Evolutionary conservation across 345 rosid species (phyloP).

Genomic region (Lagerstroemia speciosa): DNA sequence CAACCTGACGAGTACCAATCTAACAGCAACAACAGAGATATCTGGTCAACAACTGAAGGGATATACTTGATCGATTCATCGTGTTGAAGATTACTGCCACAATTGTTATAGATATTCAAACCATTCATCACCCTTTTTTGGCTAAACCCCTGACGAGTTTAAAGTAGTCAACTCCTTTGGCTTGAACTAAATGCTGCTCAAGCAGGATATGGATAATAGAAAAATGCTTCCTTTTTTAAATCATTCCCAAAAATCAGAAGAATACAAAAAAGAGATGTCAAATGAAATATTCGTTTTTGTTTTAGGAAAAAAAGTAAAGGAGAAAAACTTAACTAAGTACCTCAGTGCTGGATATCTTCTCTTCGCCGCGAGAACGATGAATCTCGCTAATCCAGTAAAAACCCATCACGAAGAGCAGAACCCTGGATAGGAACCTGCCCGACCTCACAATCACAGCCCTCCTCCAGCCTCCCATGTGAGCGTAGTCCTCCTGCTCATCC

Average conservation of each 20-base stretch:
- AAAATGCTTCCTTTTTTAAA: not conserved
- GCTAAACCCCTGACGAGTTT: too few species aligned
- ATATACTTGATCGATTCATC: not conserved
- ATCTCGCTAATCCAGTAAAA: constrained; percentile 78
- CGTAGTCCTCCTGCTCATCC: constrained; percentile 82
- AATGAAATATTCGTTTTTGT: too few species aligned
- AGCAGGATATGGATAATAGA: not conserved
- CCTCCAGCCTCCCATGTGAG: constrained; percentile 93
- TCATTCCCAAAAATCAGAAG: not conserved
- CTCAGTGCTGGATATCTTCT: constrained; percentile 23
- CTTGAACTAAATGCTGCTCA: not conserved
- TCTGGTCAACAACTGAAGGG: not conserved
- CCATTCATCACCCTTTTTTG: not conserved
- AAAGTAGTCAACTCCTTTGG: not conserved
- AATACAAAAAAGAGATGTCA: not conserved
- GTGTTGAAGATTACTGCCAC: not conserved
- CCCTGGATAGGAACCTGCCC: constrained; percentile 66
- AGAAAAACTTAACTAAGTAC: constrained; percentile 15
- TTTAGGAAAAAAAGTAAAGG: not conserved
- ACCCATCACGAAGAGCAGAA: constrained; percentile 77
- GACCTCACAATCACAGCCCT: constrained; percentile 48
- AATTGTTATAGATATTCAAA: too few species aligned
- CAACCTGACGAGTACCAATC: not conserved
- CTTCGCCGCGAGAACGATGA: constrained; percentile 10
- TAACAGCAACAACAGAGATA: too few species aligned